A percentile compares a stretch with the other conserved stretches of the same genome.
phyloP scores from a whole-genome alignment of 306 rosid species.

The Prunus armeniaca region DNA sequence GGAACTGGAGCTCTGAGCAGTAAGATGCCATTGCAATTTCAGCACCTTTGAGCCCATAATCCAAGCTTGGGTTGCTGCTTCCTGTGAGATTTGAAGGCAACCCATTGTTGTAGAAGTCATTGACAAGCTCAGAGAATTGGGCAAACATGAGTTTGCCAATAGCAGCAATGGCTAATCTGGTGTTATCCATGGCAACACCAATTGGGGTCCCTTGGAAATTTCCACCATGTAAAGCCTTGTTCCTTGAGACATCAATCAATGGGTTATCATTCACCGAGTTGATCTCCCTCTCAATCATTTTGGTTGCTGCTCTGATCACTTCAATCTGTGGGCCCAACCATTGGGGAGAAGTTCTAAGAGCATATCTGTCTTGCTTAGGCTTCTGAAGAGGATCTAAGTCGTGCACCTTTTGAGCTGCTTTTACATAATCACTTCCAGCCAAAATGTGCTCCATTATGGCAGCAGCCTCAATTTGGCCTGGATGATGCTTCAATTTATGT shows the following conservation, averaged over 20 bases:
- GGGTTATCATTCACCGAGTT: slow-evolving; percentile 95
- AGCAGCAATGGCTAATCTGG: slow-evolving; percentile 72
- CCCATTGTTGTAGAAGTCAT: slow-evolving; percentile 83
- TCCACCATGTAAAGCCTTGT: slow-evolving; percentile 88
- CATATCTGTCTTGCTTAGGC: slow-evolving; percentile 90
- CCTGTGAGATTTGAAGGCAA: slow-evolving; percentile 79
- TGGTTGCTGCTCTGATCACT: slow-evolving; percentile 68
- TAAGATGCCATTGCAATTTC: slow-evolving; percentile 98
- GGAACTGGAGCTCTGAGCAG: slow-evolving; percentile 87
- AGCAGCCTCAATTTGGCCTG: slow-evolving; percentile 98
- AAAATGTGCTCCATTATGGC: slow-evolving; percentile 95
- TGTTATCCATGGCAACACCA: slow-evolving; percentile 96
- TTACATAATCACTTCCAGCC: slow-evolving; percentile 73
- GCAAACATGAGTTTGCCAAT: slow-evolving; percentile 90
- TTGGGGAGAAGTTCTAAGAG: slow-evolving; percentile 87
- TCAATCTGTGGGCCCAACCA: slow-evolving; percentile 96
- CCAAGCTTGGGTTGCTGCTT: slow-evolving; percentile 75
- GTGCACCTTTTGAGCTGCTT: slow-evolving; percentile 62
- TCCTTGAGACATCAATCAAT: slow-evolving; percentile 82
- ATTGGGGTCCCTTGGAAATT: slow-evolving; percentile 94
- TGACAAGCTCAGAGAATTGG: slow-evolving; percentile 92
- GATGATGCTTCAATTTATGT: slow-evolving; percentile 85
- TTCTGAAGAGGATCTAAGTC: slow-evolving; percentile 84
- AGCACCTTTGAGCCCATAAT: slow-evolving; percentile 85
- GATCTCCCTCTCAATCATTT: slow-evolving; percentile 93